Conservation (phyloP, 495 filamentous ascomycete species). For the Talaromyces nanjingensis region DNA sequence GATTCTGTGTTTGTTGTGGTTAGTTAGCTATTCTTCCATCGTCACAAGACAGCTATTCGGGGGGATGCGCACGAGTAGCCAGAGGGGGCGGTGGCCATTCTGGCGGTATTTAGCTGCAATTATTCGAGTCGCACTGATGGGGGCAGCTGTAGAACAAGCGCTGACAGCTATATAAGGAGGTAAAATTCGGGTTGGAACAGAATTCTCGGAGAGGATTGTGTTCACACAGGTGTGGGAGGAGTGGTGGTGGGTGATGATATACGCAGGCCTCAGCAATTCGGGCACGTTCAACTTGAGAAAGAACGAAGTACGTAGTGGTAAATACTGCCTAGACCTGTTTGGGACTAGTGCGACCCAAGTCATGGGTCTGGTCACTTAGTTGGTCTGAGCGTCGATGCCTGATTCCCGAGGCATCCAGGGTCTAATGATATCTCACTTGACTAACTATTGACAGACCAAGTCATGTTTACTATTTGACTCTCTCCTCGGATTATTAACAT, state of each 20-base stretch:
- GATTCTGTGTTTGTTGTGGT: slow-evolving; percentile 45
- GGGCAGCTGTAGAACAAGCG: slow-evolving; percentile 2
- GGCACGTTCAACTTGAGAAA: not conserved
- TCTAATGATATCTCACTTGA: not conserved
- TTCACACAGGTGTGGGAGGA: not conserved
- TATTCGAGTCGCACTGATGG: slow-evolving; percentile 5
- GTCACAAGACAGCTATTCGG: slow-evolving; percentile 17
- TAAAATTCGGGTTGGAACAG: not conserved
- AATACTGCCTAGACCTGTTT: not conserved
- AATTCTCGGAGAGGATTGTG: not conserved
- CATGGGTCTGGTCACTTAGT: not conserved
- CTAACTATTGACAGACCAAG: not conserved
- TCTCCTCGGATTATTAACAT: not conserved
- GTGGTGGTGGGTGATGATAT: not conserved
- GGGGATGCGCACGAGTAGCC: slow-evolving; percentile 38
- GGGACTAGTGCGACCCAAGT: not conserved
- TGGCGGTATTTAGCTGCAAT: slow-evolving; percentile 19
- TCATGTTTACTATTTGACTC: not conserved
- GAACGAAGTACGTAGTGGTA: slow-evolving; percentile 1
- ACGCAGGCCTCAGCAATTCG: slow-evolving; percentile 7
- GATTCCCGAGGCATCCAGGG: not conserved
- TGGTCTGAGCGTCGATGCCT: not conserved
- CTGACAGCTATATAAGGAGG: not conserved
- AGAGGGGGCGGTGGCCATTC: slow-evolving; percentile 40
- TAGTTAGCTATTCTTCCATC: slow-evolving; percentile 18